Base-by-base conservation (phyloP, 2,329 filamentous ascomycete genomes). In the Fusarium austroafricanum region DNA sequence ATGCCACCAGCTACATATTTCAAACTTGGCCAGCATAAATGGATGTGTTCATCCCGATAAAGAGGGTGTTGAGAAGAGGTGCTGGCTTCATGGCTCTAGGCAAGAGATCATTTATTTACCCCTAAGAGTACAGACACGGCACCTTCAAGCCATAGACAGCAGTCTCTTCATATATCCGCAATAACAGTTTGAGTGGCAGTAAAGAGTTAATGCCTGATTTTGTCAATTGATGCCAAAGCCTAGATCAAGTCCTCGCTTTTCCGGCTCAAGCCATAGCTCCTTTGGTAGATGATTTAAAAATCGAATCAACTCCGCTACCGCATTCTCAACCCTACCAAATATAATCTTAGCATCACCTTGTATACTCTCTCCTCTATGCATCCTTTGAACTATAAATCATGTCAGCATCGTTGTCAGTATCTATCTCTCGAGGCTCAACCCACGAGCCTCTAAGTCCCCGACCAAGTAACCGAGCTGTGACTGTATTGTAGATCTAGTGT, bases 251-350 rank as follows among this genome's bases (percentile, higher is more conserved):
- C 10, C 42, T 60, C 42, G 37, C n/a, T 18, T 47, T 5, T 64
- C 60, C 9, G 33, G 35, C 5, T 65, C 65, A 55, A 69, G 65
- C 66, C 66, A 68, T 50, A 56, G 29, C 40, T 68, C 65, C 31
- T 47, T 69, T 21, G 65, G 51, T 10, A 69, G 55, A 47, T 45
- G 43, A 2, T 47, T 49, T 8, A 68, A 29, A n/a, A 68, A 68
- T 9, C 60, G 33, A 18, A 44, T 65, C 17, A 61, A 10, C 39
- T 69, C 65, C 29, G 37, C 43, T 5, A 69, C 38, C 6, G 50
- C 52, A 35, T 31, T 43, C 28, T 43, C 33, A 7, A 66, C 49
- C 43, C 42, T 68, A 5, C 21, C 12, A 7, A 68, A 29, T 10
- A 65, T 21, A n/a, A 52, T 23, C 14, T 38, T 66, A 11, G 60